Evolutionary conservation across 345 rosid species (phyloP).

Genomic region (Excoecaria agallocha): DNA sequence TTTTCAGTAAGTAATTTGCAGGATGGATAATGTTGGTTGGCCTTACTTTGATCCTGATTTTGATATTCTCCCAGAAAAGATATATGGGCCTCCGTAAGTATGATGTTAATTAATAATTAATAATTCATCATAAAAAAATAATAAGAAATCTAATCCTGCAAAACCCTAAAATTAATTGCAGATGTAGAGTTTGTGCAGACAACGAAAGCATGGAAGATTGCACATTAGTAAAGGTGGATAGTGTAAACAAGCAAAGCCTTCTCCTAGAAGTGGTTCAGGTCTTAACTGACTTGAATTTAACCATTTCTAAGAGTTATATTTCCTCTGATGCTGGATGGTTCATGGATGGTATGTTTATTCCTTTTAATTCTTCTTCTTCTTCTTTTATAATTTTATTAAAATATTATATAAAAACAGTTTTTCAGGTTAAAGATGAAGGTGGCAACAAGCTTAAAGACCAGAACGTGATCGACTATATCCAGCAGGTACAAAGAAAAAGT

Average conservation of each 20-base stretch:
- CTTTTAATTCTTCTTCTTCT: not conserved
- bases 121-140: too few relatives aligned
- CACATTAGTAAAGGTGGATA: slow-evolving; percentile 68
- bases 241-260: slow-evolving; percentile 69
- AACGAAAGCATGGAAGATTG: slow-evolving; percentile 69
- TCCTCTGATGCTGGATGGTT: slow-evolving; percentile 82
- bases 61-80: slow-evolving; percentile 59
- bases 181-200: slow-evolving; percentile 70
- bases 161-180: slow-evolving; percentile 18
- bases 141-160: too few relatives aligned
- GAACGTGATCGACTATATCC: slow-evolving; percentile 50
- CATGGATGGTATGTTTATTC: slow-evolving; percentile 60
- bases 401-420: slow-evolving; percentile 41
- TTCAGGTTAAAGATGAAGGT: slow-evolving; percentile 68
- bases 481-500: too few relatives aligned
- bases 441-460: slow-evolving; percentile 66
- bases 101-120: not conserved
- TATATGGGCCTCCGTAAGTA: slow-evolving; percentile 63
- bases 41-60: slow-evolving; percentile 89
- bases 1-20: slow-evolving; percentile 15
- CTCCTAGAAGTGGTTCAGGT: slow-evolving; percentile 76
- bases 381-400: too few relatives aligned
- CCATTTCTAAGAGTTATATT: slow-evolving; percentile 60
- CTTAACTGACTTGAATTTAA: slow-evolving; percentile 67
- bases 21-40: slow-evolving; percentile 64